These are phyloP conservation scores for Phytophthora pisi DNA, from an alignment of 352 stramenopile species.

Conservation along the genomic window DNA sequence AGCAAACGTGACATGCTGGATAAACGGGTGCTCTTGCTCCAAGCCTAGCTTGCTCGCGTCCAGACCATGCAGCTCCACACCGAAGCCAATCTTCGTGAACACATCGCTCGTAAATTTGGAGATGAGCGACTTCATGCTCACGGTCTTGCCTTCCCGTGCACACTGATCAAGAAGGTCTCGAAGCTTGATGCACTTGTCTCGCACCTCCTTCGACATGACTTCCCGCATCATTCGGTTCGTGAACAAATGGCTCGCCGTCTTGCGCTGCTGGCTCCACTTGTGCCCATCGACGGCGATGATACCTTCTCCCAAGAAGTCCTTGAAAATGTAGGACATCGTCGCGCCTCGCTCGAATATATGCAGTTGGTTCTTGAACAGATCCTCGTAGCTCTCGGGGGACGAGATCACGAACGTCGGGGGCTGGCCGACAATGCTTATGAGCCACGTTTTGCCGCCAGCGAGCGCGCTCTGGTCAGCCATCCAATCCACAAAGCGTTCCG, in stretches of 20 bases:
- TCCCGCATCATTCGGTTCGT: constrained; percentile 64
- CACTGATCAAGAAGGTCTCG: constrained; percentile 27
- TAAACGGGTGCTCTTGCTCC: constrained; percentile 40
- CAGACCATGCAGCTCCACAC: constrained; percentile 53
- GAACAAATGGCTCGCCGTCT: constrained; percentile 88
- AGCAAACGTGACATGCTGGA: constrained; percentile 41
- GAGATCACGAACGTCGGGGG: constrained; percentile 40
- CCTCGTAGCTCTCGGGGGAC: constrained; percentile 42
- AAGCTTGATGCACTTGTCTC: constrained; percentile 33
- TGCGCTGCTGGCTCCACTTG: constrained; percentile 69
- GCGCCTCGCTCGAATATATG: constrained; percentile 62
- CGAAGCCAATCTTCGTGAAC: constrained; percentile 78
- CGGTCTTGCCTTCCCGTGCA: constrained; percentile 2
- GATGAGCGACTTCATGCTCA: constrained; percentile 51
- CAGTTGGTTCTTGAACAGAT: constrained; percentile 60
- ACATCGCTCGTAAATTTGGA: constrained; percentile 71
- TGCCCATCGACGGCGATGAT: constrained; percentile 69
- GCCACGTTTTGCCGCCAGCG: constrained; percentile 36
- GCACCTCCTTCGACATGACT: constrained; percentile 47
- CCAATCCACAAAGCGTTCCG: constrained; percentile 40
- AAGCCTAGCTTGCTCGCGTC: constrained; percentile 32
- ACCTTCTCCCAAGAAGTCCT: constrained; percentile 65
- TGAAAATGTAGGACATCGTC: constrained; percentile 42
- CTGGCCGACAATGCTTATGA: constrained; percentile 30
- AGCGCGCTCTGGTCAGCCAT: constrained; percentile 39